These are phyloP conservation scores for Fragaria nilgerrensis DNA, from an alignment of 306 rosid species.

Conservation along the genomic window DNA sequence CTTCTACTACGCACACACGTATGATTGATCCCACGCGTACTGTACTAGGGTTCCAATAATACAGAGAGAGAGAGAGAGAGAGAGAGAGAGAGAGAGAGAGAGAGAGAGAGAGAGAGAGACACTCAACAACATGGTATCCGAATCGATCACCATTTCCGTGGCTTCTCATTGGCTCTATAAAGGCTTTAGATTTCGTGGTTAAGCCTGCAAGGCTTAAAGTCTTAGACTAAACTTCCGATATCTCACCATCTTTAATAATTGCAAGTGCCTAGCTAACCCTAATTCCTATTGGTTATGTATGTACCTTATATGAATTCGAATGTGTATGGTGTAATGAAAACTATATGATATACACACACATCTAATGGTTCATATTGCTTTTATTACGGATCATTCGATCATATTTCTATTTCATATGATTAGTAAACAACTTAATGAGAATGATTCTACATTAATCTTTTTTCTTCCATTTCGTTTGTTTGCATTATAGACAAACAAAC, in stretches of 20 bases:
- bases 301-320: background rate
- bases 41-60: no score
- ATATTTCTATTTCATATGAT: no score
- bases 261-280: background rate
- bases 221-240: constrained; percentile 5
- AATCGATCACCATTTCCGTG: constrained; percentile 65
- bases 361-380: no score
- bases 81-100: constrained; percentile 25
- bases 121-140: constrained; percentile 57
- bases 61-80: background rate
- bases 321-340: background rate
- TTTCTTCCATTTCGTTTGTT: no score
- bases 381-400: no score
- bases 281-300: no score
- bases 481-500: no score
- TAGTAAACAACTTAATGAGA: no score
- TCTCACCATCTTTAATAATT: background rate
- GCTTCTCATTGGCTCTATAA: constrained; percentile 39
- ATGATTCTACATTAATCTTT: no score
- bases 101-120: constrained; percentile 30
- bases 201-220: background rate
- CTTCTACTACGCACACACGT: no score
- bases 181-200: constrained; percentile 30
- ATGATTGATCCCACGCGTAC: no score
- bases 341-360: no score